phyloP scores from a whole-genome alignment of 2,329 filamentous ascomycete species.

The Aureobasidium sp. region DNA sequence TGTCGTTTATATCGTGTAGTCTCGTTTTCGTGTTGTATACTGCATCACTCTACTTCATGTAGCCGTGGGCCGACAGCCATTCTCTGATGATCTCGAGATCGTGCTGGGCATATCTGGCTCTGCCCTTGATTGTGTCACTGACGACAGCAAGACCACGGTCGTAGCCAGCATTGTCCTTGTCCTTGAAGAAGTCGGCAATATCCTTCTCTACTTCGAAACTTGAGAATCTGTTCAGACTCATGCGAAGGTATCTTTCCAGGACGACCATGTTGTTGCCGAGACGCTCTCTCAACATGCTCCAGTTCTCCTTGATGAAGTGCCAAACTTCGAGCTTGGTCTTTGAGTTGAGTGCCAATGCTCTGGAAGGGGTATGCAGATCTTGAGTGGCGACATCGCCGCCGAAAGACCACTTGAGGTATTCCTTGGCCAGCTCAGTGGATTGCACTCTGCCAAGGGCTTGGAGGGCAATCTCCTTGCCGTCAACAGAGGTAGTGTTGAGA shows the following conservation, averaged over 20 bases:
- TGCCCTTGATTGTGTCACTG: constrained; percentile 75
- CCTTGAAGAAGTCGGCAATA: constrained; percentile 76
- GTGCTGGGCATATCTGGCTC: constrained; percentile 73
- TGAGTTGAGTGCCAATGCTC: constrained; percentile 64
- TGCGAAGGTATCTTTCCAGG: constrained; percentile 78
- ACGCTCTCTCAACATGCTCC: constrained; percentile 63
- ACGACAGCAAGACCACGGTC: constrained; percentile 80
- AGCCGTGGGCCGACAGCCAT: constrained; percentile 64
- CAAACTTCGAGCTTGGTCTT: constrained; percentile 69
- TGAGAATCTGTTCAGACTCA: constrained; percentile 71
- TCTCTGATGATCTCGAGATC: constrained; percentile 67
- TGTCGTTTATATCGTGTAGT: not conserved
- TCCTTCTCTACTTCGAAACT: constrained; percentile 63
- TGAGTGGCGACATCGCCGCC: constrained; percentile 77
- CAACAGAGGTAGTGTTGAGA: constrained; percentile 72
- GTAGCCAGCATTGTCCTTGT: constrained; percentile 79
- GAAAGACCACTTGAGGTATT: constrained; percentile 67
- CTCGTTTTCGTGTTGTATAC: not conserved
- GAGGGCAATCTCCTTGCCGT: constrained; percentile 83
- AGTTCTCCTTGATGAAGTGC: constrained; percentile 80
- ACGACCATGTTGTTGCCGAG: constrained; percentile 77
- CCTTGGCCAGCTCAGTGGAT: constrained; percentile 58
- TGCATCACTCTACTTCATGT: constrained; percentile 27
- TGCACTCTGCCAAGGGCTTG: constrained; percentile 67
- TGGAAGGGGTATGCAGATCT: constrained; percentile 79